A percentile compares a stretch with the other conserved stretches of the same genome.
Conservation (phyloP, 495 filamentous ascomycete genomes). For the Paragyromitra xinjiangensis region DNA sequence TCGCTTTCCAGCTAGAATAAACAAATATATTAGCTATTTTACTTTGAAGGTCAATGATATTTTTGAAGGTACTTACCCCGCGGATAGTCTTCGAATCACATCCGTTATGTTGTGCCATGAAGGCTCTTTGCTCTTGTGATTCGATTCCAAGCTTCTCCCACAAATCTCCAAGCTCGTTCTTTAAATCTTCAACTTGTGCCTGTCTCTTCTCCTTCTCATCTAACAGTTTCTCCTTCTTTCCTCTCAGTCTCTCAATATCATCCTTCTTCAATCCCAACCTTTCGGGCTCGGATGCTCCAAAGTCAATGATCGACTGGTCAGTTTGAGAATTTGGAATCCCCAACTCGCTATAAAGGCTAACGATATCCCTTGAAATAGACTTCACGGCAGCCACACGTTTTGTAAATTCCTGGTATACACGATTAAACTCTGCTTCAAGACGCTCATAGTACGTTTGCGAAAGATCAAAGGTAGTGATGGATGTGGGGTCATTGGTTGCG, state of each 20-base stretch:
- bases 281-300: conserved; percentile 87
- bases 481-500: conserved; percentile 74
- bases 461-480: conserved; percentile 84
- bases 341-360: conserved; percentile 93
- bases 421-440: conserved; percentile 87
- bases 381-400: conserved; percentile 79
- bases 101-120: conserved; percentile 71
- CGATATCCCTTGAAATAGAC: conserved; percentile 79
- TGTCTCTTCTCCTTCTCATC: conserved; percentile 94
- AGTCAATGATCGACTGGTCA: conserved; percentile 85
- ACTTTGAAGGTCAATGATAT: background rate
- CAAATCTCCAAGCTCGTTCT: conserved; percentile 74
- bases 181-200: conserved; percentile 79
- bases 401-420: conserved; percentile 94
- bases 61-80: conserved; percentile 38
- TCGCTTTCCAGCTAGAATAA: conserved; percentile 77
- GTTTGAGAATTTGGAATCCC: conserved; percentile 91
- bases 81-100: conserved; percentile 44
- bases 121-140: conserved; percentile 79
- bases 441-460: conserved; percentile 86
- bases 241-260: conserved; percentile 76
- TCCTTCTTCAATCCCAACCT: conserved; percentile 89
- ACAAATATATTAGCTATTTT: conserved; percentile 14
- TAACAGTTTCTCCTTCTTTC: conserved; percentile 80
- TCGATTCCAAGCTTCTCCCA: conserved; percentile 91